A percentile compares a stretch with the other conserved stretches of the same genome.
phyloP scores from a whole-genome alignment of 2,329 filamentous ascomycete genomes.

The Xylariaceae sp. region DNA sequence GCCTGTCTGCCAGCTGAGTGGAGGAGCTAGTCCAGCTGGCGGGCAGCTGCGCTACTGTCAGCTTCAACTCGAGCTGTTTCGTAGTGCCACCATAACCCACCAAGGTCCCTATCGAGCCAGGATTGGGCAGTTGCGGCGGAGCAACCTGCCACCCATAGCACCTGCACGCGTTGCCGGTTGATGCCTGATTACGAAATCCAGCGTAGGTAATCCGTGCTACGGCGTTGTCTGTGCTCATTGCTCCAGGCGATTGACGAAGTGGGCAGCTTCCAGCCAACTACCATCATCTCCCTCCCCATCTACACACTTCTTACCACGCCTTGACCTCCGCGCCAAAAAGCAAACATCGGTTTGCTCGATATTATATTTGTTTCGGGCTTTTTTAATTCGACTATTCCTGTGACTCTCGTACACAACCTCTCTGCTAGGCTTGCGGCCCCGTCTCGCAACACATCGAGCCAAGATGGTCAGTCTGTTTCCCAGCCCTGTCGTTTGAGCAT shows the following conservation, averaged over 20 bases:
- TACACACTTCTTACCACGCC: not conserved
- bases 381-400: not conserved
- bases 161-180: slow-evolving; percentile 1
- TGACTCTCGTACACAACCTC: not conserved
- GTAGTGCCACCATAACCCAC: too few relatives aligned
- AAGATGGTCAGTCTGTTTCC: slow-evolving; percentile 25
- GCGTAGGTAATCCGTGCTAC: not conserved
- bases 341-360: not conserved
- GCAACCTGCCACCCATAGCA: not conserved
- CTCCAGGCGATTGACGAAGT: not conserved
- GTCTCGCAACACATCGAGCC: slow-evolving; percentile 18
- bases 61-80: too few relatives aligned
- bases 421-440: slow-evolving; percentile 9
- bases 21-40: not conserved
- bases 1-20: not conserved
- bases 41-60: not conserved
- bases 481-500: not conserved
- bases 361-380: not conserved
- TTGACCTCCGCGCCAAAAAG: not conserved
- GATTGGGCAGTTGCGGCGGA: not conserved
- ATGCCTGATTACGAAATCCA: slow-evolving; percentile 4
- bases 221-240: not conserved
- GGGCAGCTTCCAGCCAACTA: not conserved
- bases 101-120: too few relatives aligned
- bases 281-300: not conserved